phyloP scores from a whole-genome alignment of 371 early-diverging fungal genomes.

The Chytridiales sp. region DNA sequence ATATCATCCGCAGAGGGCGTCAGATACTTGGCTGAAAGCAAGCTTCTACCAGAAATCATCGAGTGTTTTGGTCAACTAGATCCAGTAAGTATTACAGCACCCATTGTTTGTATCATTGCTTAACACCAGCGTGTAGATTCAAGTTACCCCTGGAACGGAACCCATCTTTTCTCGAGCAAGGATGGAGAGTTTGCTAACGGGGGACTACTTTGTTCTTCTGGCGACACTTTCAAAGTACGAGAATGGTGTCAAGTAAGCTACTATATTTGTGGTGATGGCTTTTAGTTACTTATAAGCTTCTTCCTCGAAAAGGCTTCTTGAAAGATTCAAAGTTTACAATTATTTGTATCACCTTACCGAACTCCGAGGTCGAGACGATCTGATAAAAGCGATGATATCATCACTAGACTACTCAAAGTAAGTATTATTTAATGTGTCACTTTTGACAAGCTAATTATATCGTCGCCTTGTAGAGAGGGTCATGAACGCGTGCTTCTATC shows the following conservation, averaged over 20 bases:
- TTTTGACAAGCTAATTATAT: too few species aligned
- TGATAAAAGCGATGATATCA: slow-evolving; percentile 73
- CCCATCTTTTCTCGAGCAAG: slow-evolving; percentile 74
- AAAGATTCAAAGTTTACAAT: slow-evolving; percentile 77
- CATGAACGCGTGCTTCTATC: slow-evolving; percentile 79
- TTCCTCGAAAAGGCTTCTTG: slow-evolving; percentile 46
- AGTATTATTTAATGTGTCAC: slow-evolving; percentile 9
- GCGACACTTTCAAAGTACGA: slow-evolving; percentile 63
- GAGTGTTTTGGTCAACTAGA: slow-evolving; percentile 71
- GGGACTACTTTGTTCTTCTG: slow-evolving; percentile 78
- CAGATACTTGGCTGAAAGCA: slow-evolving; percentile 66
- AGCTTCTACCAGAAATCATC: slow-evolving; percentile 64
- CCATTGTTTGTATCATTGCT: background rate
- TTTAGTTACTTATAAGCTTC: background rate
- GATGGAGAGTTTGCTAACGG: slow-evolving; percentile 69
- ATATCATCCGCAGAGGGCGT: slow-evolving; percentile 65
- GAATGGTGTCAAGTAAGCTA: slow-evolving; percentile 65
- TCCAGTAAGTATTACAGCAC: slow-evolving; percentile 50
- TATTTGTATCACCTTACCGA: slow-evolving; percentile 80
- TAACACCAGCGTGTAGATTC: slow-evolving; percentile 17
- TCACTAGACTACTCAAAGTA: slow-evolving; percentile 73
- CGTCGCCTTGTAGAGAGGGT: slow-evolving; percentile 57
- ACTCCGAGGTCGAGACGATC: slow-evolving; percentile 75
- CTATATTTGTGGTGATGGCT: background rate
- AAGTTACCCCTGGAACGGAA: slow-evolving; percentile 43